Conservation (phyloP, 225 moss, liverwort and hornwort species). For the Ulota crispa region DNA sequence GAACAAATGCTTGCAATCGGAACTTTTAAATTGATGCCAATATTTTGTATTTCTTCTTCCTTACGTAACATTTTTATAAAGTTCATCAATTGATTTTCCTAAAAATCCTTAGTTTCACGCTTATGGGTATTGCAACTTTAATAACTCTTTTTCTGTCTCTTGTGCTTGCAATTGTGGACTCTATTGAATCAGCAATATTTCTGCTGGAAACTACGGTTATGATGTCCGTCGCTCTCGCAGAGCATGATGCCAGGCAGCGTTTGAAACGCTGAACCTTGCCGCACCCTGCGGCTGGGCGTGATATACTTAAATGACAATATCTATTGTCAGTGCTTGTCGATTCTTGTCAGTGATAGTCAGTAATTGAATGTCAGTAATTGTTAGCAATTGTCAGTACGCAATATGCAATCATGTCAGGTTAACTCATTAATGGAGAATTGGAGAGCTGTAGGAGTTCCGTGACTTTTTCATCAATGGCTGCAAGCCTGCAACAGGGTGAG, state of each 20-base stretch:
- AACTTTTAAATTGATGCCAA: too few relatives aligned
- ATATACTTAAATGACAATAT: background rate
- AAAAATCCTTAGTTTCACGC: too few relatives aligned
- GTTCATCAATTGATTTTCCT: too few relatives aligned
- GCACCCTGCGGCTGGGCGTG: background rate
- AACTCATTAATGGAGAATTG: background rate
- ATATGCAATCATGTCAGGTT: background rate
- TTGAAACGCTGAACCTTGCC: background rate
- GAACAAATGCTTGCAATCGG: too few relatives aligned
- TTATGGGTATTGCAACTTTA: too few relatives aligned
- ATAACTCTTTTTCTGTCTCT: background rate
- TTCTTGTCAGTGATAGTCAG: background rate
- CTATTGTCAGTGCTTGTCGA: background rate
- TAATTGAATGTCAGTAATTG: too few relatives aligned
- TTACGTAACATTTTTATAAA: too few relatives aligned
- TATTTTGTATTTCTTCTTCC: too few relatives aligned
- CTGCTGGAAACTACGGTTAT: background rate
- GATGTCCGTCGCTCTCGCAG: conserved; percentile 11
- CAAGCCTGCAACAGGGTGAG: background rate
- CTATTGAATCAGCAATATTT: background rate
- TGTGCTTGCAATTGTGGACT: conserved; percentile 6
- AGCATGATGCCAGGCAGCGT: background rate
- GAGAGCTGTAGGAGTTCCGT: background rate
- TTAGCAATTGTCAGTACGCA: background rate
- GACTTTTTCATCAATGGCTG: background rate